These are phyloP conservation scores for Phytophthora aleatoria DNA, from an alignment of 352 stramenopile species.

Conservation along the genomic window DNA sequence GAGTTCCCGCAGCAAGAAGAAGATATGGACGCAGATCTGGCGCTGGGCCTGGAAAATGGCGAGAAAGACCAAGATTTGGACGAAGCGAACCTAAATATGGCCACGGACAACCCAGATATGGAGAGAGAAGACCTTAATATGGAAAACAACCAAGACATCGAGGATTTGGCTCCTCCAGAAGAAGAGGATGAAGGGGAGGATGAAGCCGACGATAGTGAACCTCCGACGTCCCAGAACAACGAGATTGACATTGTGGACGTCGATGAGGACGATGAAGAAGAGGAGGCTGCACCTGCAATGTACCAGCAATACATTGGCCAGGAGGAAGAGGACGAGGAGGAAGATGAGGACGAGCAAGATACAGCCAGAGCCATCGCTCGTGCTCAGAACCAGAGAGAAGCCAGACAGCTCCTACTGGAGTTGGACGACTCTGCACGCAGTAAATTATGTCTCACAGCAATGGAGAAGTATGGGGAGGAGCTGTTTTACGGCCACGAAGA, in stretches of 20 bases:
- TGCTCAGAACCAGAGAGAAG: constrained; percentile 59
- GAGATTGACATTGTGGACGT: constrained; percentile 50
- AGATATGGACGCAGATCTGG: constrained; percentile 37
- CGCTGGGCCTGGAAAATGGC: constrained; percentile 19
- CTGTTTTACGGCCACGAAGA: constrained; percentile 66
- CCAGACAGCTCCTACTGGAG: constrained; percentile 49
- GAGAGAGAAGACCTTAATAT: constrained; percentile 9
- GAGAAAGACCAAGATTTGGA: constrained; percentile 18
- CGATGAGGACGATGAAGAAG: constrained; percentile 37
- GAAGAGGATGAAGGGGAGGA: constrained; percentile 23
- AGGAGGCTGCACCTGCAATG: constrained; percentile 6
- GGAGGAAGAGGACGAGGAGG: constrained; percentile 40
- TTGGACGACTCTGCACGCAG: constrained; percentile 60
- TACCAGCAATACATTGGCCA: constrained; percentile 15
- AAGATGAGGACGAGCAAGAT: constrained; percentile 44
- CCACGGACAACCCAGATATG: constrained; percentile 1
- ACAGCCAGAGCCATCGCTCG: constrained; percentile 33
- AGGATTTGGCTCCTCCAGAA: constrained; percentile 22
- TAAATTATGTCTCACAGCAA: constrained; percentile 58
- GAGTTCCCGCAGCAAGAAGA: constrained; percentile 38
- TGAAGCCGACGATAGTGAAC: constrained; percentile 21
- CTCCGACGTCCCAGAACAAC: constrained; percentile 33
- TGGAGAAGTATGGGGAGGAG: constrained; percentile 75
- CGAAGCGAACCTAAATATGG: constrained; percentile 11
- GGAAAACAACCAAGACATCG: constrained; percentile 11